Evolutionary conservation across 495 filamentous ascomycete species (phyloP), one percentile per base, ranked within the genome.

Genomic region (Podospora australis): DNA sequence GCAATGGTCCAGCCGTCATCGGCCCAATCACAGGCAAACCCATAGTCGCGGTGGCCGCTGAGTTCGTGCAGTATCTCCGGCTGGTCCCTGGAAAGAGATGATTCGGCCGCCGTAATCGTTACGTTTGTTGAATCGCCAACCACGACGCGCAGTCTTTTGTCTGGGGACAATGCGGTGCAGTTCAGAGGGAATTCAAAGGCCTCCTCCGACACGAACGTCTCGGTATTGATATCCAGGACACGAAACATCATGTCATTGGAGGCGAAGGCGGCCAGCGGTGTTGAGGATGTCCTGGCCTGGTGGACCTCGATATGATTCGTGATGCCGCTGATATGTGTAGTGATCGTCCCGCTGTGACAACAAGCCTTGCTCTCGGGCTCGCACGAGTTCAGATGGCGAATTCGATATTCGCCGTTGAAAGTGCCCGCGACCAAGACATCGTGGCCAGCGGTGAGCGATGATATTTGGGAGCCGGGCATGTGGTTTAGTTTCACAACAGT

Each of bases 21-120:
- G 4, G 88, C 82, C 91, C 91, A 97, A 54, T 84, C 90, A 55
- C 86, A 91, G 2, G 90, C 87, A 52, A 96, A 96, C 39, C 84
- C 88, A 55, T 75, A 90, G 62, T 96, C 90, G 19, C 71, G 75
- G 59, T 96, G 91, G 3, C 82, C 82, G 3, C 68, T 64, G 3
- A 96, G 74, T 1, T 68, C 70, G 38, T 72, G 63, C 4, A 77
- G 50, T 19, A 74, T 54, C 50, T 78, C 69, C 4, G 60, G 56
- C 13, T 43, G 64, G 66, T 43, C 59, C 41, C 21, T 60, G 20
- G 50, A 42, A 25, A 49, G 60, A 16, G 35, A 59, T 48, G 53
- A 62, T 29, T 77, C 75, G 16, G 74, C 66, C 11, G 75, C 67
- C 35, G 70, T 67, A 52, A 80, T 75, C 51, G 74, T 55, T 20